phyloP scores from a whole-genome alignment of 1,284 basidiomycete species.

The Mycocalia duriaeana region DNA sequence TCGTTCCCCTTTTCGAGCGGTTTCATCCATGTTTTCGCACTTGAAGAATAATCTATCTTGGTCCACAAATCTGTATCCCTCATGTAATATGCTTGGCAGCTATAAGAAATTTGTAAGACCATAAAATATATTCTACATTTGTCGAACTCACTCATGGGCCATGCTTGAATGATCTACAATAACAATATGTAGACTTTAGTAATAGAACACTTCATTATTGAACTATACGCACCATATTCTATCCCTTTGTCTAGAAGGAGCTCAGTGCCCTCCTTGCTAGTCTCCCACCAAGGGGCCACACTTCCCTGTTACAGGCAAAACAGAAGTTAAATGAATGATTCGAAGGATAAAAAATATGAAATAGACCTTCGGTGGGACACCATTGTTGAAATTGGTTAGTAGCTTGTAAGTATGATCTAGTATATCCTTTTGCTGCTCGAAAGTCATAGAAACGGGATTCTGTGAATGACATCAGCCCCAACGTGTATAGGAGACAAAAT shows the following conservation, averaged over 20 bases:
- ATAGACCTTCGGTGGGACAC: slow-evolving; percentile 59
- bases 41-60: slow-evolving; percentile 63
- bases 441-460: slow-evolving; percentile 60
- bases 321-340: neutral
- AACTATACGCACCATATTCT: slow-evolving; percentile 51
- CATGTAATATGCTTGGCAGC: slow-evolving; percentile 69
- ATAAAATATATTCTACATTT: no score
- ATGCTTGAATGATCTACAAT: slow-evolving; percentile 60
- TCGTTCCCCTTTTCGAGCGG: slow-evolving; percentile 61
- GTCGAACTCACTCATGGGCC: slow-evolving; percentile 47
- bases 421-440: slow-evolving; percentile 70
- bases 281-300: slow-evolving; percentile 81
- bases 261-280: slow-evolving; percentile 63
- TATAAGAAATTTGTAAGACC: slow-evolving; percentile 25
- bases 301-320: slow-evolving; percentile 23
- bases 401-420: slow-evolving; percentile 64
- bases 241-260: slow-evolving; percentile 72
- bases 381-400: slow-evolving; percentile 66
- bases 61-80: slow-evolving; percentile 70
- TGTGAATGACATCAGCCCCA: slow-evolving; percentile 17
- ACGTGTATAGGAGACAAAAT: neutral
- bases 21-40: slow-evolving; percentile 73
- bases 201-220: neutral
- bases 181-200: no score
- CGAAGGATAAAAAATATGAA: neutral